These are phyloP conservation scores for Elaeagnus macrophylla DNA, from an alignment of 306 rosid species.

Conservation along the genomic window DNA sequence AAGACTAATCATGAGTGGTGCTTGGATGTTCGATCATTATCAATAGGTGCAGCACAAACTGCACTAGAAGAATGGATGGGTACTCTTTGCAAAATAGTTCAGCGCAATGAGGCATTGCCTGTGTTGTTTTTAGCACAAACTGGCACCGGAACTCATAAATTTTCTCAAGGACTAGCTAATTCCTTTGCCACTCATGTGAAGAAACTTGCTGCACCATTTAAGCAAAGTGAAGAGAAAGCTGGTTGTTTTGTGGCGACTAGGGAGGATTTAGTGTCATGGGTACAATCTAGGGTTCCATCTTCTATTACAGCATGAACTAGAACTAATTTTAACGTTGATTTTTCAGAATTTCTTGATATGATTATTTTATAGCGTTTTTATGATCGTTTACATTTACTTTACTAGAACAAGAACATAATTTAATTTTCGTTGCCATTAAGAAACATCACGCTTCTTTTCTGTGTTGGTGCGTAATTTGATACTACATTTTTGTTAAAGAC, in stretches of 20 bases:
- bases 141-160: conserved; percentile 70
- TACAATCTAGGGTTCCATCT: conserved; percentile 35
- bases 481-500: too few relatives aligned
- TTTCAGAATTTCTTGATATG: neutral
- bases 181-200: conserved; percentile 71
- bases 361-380: neutral
- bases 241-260: conserved; percentile 67
- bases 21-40: conserved; percentile 70
- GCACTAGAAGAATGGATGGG: conserved; percentile 94
- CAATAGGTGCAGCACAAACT: conserved; percentile 83
- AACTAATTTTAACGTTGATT: too few relatives aligned
- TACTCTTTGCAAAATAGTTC: conserved; percentile 56
- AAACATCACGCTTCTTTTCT: too few relatives aligned
- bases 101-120: conserved; percentile 51
- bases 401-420: too few relatives aligned
- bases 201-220: conserved; percentile 71
- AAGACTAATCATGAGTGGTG: conserved; percentile 66
- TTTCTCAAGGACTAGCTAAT: conserved; percentile 65
- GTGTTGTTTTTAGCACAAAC: conserved; percentile 67
- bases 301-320: neutral
- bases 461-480: too few relatives aligned
- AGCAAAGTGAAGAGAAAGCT: conserved; percentile 52
- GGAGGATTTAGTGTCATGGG: conserved; percentile 81
- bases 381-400: too few relatives aligned
- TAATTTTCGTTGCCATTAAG: too few relatives aligned